Conservation (phyloP, 148 eudicot species). For the Rhododendron mucronatum region DNA sequence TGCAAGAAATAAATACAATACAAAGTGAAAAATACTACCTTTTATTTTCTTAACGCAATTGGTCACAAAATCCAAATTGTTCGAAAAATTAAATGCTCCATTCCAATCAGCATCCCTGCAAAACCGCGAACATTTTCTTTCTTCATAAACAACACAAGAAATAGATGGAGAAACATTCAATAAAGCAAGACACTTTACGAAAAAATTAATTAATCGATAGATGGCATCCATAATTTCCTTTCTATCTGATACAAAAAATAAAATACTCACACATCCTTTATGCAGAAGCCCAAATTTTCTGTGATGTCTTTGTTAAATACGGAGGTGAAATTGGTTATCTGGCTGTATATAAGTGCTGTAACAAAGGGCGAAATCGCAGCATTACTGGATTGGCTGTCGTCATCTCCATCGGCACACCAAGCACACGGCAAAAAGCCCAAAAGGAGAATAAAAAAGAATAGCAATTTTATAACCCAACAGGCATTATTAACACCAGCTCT, state of each 20-base stretch:
- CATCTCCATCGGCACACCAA: slow-evolving; percentile 34
- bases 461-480: slow-evolving; percentile 1
- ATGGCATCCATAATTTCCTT: neutral
- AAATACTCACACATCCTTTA: slow-evolving; percentile 59
- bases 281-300: slow-evolving; percentile 55
- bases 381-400: slow-evolving; percentile 11
- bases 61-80: slow-evolving; percentile 47
- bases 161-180: neutral
- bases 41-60: slow-evolving; percentile 44
- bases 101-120: slow-evolving; percentile 68
- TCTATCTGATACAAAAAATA: neutral
- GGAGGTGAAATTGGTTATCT: slow-evolving; percentile 48
- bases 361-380: slow-evolving; percentile 33
- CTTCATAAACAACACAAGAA: neutral
- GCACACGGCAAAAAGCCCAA: slow-evolving; percentile 21
- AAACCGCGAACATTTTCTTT: neutral
- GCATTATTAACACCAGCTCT: slow-evolving; percentile 19
- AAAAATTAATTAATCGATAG: neutral
- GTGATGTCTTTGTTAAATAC: slow-evolving; percentile 52
- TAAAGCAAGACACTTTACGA: neutral
- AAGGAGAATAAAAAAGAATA: slow-evolving; percentile 22
- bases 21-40: slow-evolving; percentile 44
- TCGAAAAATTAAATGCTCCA: slow-evolving; percentile 68
- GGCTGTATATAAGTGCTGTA: slow-evolving; percentile 39
- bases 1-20: neutral